Base-by-base conservation (phyloP, 1,139 yeast genomes). In the Yamadazyma taylorii region DNA sequence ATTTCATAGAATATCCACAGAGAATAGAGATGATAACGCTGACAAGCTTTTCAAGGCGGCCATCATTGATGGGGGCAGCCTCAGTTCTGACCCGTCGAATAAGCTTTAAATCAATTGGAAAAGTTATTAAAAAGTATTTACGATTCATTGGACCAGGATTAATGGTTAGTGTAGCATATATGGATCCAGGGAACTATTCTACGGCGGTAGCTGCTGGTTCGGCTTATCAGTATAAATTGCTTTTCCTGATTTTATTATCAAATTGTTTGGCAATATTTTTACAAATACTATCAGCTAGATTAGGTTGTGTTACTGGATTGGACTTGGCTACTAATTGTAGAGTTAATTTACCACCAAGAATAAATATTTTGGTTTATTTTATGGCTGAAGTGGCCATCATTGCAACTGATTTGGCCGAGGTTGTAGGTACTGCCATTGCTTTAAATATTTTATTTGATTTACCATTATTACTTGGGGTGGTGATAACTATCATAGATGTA, bases 131-230 rank as follows among this genome's bases (percentile, higher is more conserved):
- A 45, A 83, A 81, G 48, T 85, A 84, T 58, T 56, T 74, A 37
- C 66, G 73, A 47, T 89, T 89, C 60, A 66, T 89, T 3, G 97
- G 97, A 1, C 97, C 97, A 0, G 97, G 97, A 0, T 73, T 90
- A 33, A 82, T 90, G 92, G 95, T 92, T 21, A 79, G 94, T 16
- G 97, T 92, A 36, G 96, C 97, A 0, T 92, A 90, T 56, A 87
- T 92, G 85, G 98, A 92, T 55, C 97, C 98, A 1, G 98, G 98
- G 2, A 92, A 92, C 63, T 92, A 90, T 62, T 84, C 96, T 23
- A 88, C 97, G 2, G 92, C 95, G 26, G 96, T 92, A 22, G 84
- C 96, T 5, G 95, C 94, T 16, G 96, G 96, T 38, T 89, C 96
- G 12, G 82, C 85, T 34, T 90, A 83, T 61, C 81, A 85, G 57